Base-by-base conservation (phyloP, 176 grass and related monocot genomes). In the Paspalum vaginatum region DNA sequence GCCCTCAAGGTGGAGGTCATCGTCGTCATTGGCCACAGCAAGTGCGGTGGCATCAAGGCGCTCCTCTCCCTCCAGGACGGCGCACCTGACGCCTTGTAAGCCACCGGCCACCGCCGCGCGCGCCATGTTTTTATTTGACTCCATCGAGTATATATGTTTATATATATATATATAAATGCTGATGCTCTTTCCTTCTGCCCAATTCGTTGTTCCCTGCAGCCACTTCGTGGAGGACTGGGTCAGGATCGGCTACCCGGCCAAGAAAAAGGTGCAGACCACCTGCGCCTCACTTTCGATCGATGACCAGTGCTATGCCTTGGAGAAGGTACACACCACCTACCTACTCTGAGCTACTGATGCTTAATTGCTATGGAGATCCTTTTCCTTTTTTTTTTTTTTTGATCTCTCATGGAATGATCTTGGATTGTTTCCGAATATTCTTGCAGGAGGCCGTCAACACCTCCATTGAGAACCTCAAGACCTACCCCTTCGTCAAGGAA, bases 151-250 rank as follows among this genome's bases (percentile, higher is more conserved):
- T 27, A 27, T 22, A 59, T 59, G 11, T 24, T 59, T n/a, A 59
- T 1, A 9, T 9, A 42, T 42, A 42, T 42, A 42, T 42, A 43
- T 1, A 59, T 43, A 5, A 22, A 15, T 45, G 8, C 10, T 83
- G 26, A 32, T 32, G 32, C 1, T 32, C 32, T 32, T 3, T 32
- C 65, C 1, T 17, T 9, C 76, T 56, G 11, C 42, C 5, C 8
- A 25, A 5, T 54, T 56, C 40, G 21, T 37, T 45, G 4, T 11
- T 41, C 14, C 12, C 2, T 10, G 1, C 68, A 98, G 95, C 61
- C 85, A 93, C 53, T 98, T 95, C 61, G 93, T 98, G 0, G 95
- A 98, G 88, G 88, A 93, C 21, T 98, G 95, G 95, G 95, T 98
- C 24, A 93, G 86, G 75, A 87, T 95, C 13, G 82, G 92, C 5